phyloP scores from a whole-genome alignment of 108 stramenopile species.

The Parietichytrium sp. region DNA sequence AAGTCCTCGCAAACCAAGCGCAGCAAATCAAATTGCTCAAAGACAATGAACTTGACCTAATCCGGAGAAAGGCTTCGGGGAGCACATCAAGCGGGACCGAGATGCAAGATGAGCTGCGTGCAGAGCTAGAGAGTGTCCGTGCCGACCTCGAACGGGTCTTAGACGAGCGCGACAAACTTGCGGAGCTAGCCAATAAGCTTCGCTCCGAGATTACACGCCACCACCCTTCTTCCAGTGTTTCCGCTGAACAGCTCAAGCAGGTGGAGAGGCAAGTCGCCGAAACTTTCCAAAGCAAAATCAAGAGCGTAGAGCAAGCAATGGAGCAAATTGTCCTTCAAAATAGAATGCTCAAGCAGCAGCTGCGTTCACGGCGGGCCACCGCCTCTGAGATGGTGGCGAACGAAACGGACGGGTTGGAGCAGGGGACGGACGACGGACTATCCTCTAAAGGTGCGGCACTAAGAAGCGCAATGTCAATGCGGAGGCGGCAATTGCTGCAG shows the following conservation, averaged over 20 bases:
- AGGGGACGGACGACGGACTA: not conserved
- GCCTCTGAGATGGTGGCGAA: not conserved
- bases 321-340: conserved; percentile 1
- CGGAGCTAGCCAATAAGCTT: conserved; percentile 24
- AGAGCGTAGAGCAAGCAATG: not conserved
- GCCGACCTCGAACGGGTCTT: not conserved
- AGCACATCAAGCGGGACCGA: not conserved
- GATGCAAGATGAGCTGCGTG: not conserved
- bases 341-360: not conserved
- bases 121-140: not conserved
- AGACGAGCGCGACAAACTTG: conserved; percentile 11
- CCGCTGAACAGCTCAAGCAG: not conserved
- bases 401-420: not conserved
- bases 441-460: not conserved
- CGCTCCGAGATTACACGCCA: conserved; percentile 12
- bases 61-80: not conserved
- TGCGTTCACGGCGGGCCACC: not conserved
- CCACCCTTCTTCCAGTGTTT: not conserved
- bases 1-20: not conserved
- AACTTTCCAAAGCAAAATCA: conserved; percentile 27
- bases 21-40: not conserved
- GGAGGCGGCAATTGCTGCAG: not conserved
- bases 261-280: not conserved
- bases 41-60: not conserved
- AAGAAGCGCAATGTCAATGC: not conserved